phyloP scores from a whole-genome alignment of 495 filamentous ascomycete genomes.

The Talaromyces proteolyticus region DNA sequence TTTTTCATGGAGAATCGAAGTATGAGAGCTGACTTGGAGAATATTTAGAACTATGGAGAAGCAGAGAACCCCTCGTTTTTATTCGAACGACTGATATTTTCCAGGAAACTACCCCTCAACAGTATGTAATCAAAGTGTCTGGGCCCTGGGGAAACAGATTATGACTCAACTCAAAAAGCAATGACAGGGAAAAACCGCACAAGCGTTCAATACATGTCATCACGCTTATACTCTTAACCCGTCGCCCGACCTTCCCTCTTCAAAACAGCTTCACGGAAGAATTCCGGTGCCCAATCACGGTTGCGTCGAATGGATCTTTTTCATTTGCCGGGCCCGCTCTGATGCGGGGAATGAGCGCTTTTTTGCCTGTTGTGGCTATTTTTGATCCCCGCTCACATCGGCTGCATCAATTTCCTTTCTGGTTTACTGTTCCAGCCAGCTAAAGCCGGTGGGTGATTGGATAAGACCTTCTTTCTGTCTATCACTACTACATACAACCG shows the following conservation, averaged over 20 bases:
- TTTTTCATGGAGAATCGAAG: too few relatives aligned
- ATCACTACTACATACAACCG: background rate
- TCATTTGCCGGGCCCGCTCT: background rate
- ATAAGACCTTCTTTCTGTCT: background rate
- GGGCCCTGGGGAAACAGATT: background rate
- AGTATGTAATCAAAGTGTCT: background rate
- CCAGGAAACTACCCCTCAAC: too few relatives aligned
- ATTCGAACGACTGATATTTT: background rate
- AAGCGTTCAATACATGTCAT: too few relatives aligned
- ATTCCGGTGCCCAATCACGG: background rate
- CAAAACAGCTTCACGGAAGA: background rate
- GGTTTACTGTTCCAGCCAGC: background rate
- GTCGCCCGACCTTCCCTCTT: background rate
- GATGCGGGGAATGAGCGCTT: slow-evolving; percentile 1
- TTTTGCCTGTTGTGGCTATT: too few relatives aligned
- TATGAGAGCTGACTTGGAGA: background rate
- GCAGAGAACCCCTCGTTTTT: background rate
- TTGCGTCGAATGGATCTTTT: too few relatives aligned
- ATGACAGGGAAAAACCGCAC: too few relatives aligned
- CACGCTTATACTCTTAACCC: background rate
- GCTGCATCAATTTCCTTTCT: too few relatives aligned
- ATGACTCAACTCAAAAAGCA: too few relatives aligned
- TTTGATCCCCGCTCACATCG: too few relatives aligned
- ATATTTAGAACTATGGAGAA: background rate
- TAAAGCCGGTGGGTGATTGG: background rate